These are phyloP conservation scores for Boletus chippewaensis DNA, from an alignment of 1,284 basidiomycete species.

Conservation along the genomic window DNA sequence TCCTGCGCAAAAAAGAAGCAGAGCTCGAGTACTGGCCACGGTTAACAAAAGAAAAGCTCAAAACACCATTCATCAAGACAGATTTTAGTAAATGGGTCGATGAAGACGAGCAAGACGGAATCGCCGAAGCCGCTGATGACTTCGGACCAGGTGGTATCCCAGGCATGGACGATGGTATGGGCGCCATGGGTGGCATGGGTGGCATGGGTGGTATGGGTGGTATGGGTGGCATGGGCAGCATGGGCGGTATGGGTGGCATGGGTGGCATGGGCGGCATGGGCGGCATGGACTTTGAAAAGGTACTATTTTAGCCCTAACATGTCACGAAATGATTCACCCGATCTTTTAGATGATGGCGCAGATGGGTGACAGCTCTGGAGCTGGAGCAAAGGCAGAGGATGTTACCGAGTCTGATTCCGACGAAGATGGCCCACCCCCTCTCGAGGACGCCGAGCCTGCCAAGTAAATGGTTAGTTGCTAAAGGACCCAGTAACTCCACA, in stretches of 20 bases:
- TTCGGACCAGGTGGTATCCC: constrained; percentile 36
- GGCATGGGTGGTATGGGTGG: constrained; percentile 24
- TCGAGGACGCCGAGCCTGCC: constrained; percentile 53
- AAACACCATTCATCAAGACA: constrained; percentile 78
- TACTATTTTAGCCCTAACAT: constrained; percentile 22
- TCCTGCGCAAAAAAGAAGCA: constrained; percentile 76
- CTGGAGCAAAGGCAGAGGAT: constrained; percentile 30
- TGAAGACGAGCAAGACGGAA: constrained; percentile 88
- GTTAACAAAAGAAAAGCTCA: constrained; percentile 80
- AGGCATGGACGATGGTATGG: constrained; percentile 29
- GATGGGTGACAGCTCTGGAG: constrained; percentile 32
- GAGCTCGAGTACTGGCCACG: constrained; percentile 84
- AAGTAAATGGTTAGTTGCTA: constrained; percentile 7
- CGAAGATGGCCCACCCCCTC: constrained; percentile 69
- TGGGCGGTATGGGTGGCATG: constrained; percentile 28
- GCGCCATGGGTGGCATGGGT: neutral
- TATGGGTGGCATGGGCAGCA: neutral
- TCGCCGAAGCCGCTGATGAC: constrained; percentile 41
- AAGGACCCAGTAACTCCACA: constrained; percentile 4
- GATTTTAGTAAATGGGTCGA: constrained; percentile 93
- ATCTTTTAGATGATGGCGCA: constrained; percentile 51
- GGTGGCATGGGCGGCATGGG: neutral
- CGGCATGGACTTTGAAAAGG: constrained; percentile 54
- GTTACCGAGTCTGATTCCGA: constrained; percentile 45
- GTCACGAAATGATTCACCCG: constrained; percentile 8